Base-by-base conservation (phyloP, 208 protist genomes). In the Endotrypanum monterogeii region DNA sequence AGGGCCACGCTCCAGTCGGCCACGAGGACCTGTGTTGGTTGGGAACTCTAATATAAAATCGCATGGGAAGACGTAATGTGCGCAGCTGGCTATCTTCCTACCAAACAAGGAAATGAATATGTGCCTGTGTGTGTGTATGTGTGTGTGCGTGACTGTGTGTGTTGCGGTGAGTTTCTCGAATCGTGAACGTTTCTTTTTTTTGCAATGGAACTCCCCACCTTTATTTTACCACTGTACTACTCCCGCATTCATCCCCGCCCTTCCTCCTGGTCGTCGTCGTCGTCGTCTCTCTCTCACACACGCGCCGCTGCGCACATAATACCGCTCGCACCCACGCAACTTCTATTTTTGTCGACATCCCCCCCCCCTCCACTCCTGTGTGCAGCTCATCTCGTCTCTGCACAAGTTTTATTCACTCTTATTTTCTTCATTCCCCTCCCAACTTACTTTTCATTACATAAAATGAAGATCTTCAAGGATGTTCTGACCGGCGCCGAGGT, bases 401-500 rank as follows among this genome's bases (percentile, higher is more conserved):
- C 52, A 30, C 14, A 55, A 65, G 63, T 44, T 37, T 23, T 41
- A 41, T 44, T 50, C 28, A 46, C 56, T 52, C 28, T 66, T 56
- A 66, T 9, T 35, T 56, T 41, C 58, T 69, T 11, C 28, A 50
- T 71, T 48, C 37, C 50, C 35, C 75, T 25, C 52, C 32, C 32
- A 28, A 25, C 39, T 20, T 61, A 48, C 35, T 25, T 51, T 48
- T 68, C 44, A 35, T 56, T 16, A 44, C 35, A 20, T 52, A 82
- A 63, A 71, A 97, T 97, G 93, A 94, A 91, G 86, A 95, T 98
- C 74, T 98, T 88, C 84, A 89, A 85, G 83, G 92, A 96, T 65
- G 79, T 94, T 58, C 73, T 98, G 58, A 95, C 92, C 71, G 89
- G 89, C 78, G 85, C 90, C 83, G 94, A 98, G 91, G 91, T 98